phyloP scores from a whole-genome alignment of 2,329 filamentous ascomycete species.

The Domatiomyces globalis region DNA sequence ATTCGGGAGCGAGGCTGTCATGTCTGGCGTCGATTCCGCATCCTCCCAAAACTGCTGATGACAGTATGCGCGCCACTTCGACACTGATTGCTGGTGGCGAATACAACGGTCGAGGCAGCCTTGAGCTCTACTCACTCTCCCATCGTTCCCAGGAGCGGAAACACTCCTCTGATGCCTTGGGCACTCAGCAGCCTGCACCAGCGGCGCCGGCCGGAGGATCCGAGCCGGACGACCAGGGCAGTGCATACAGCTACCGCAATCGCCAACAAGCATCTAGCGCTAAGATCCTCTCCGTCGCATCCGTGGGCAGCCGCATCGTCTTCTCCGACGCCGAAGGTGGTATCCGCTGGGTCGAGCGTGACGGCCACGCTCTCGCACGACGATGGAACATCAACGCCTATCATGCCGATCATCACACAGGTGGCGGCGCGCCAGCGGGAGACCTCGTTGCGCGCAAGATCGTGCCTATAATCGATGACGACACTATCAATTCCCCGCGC shows the following conservation, averaged over 20 bases:
- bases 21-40: slow-evolving; percentile 49
- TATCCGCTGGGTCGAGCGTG: slow-evolving; percentile 81
- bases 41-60: slow-evolving; percentile 41
- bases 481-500: slow-evolving; percentile 38
- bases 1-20: slow-evolving; percentile 67
- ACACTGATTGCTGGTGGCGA: slow-evolving; percentile 73
- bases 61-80: slow-evolving; percentile 27
- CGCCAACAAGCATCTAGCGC: slow-evolving; percentile 68
- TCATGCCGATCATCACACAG: slow-evolving; percentile 4
- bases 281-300: slow-evolving; percentile 66
- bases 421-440: slow-evolving; percentile 2
- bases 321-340: slow-evolving; percentile 73
- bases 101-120: slow-evolving; percentile 78
- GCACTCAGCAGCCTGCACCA: background rate
- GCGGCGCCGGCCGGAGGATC: background rate
- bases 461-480: slow-evolving; percentile 27
- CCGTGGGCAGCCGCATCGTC: slow-evolving; percentile 69
- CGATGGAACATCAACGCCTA: slow-evolving; percentile 44
- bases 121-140: slow-evolving; percentile 62
- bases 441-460: slow-evolving; percentile 12
- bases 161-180: background rate
- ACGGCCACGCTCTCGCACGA: slow-evolving; percentile 44
- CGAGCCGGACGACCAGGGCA: background rate
- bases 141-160: background rate
- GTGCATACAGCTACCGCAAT: slow-evolving; percentile 49